Base-by-base conservation (phyloP, 768 basidiomycete genomes). In the Clitopilus hobsonii region DNA sequence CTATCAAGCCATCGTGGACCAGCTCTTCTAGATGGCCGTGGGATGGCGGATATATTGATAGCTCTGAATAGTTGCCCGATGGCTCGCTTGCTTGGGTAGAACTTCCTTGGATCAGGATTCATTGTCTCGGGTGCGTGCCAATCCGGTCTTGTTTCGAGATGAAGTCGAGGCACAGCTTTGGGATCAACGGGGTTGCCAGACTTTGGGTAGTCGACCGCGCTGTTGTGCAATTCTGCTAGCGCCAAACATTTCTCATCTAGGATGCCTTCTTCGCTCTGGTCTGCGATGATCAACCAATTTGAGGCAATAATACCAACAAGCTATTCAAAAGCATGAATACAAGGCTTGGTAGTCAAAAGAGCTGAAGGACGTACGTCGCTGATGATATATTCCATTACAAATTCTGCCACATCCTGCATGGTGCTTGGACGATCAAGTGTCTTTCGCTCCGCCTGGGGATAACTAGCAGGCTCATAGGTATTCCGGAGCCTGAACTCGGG, bases 131-230 rank as follows among this genome's bases (percentile, higher is more conserved):
- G 84, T 2, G 83, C 85, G 62, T 76, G 72, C 85, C 86, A 88
- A 63, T 88, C 86, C 7, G 86, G 86, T 59, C 67, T 77, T 56
- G 32, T 23, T 0, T 53, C 53, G 45, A 60, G 61, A 18, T 70
- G 69, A n/a, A 74, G 66, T 59, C 65, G 77, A 2, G 86, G 82
- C 25, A 86, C 75, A 11, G 41, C 56, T 1, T 54, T 29, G 18
- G 67, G 64, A 6, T 69, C 63, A 8, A 82, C 78, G 20, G 80
- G 75, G 30, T 69, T 65, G 16, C 81, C 81, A 25, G 77, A 81
- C 66, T 86, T 86, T 0, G 83, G 82, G 59, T 82, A 88, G 63
- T 88, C 85, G 1, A 87, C 84, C 0, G 87, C 87, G 52, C 81
- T 69, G 28, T 81, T 85, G 61, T 87, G 84, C 14, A 88, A 68